A percentile compares a stretch with the other conserved stretches of the same genome.
phyloP scores from a whole-genome alignment of 1,284 basidiomycete species.

The Xerocomus nothofagi region DNA sequence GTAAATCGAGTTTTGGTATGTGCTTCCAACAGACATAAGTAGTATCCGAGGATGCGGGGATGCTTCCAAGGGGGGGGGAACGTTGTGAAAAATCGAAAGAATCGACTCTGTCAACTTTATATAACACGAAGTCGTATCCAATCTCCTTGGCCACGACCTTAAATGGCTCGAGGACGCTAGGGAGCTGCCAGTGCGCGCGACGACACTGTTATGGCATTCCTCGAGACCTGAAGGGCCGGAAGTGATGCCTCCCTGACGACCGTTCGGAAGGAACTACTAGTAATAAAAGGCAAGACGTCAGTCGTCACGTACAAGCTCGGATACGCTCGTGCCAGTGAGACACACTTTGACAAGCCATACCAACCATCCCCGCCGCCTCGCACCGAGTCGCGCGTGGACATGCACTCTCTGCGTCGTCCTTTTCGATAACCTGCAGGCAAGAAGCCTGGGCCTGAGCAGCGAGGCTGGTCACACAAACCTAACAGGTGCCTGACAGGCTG shows the following conservation, averaged over 20 bases:
- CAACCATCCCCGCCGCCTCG: no score
- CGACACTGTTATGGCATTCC: slow-evolving; percentile 1
- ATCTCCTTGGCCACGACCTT: background rate
- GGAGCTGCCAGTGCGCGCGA: background rate
- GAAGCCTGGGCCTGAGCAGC: no score
- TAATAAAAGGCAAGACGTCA: background rate
- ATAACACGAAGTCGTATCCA: background rate
- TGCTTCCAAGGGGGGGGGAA: background rate
- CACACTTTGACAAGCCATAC: no score
- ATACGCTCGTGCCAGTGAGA: no score
- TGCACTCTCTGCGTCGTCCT: background rate
- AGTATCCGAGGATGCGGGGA: background rate
- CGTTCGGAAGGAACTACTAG: no score
- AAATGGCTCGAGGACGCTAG: background rate
- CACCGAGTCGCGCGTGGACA: no score
- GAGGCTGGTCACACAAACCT: background rate
- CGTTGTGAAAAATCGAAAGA: background rate
- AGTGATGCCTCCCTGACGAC: background rate
- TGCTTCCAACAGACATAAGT: no score
- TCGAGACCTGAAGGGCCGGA: background rate
- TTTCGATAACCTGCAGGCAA: background rate
- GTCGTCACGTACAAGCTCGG: background rate
- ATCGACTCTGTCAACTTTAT: slow-evolving; percentile 4
- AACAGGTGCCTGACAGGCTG: background rate
- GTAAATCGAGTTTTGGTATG: slow-evolving; percentile 22